These are phyloP conservation scores for Cladosporium sp. DNA, from an alignment of 2,329 filamentous ascomycete genomes.

Conservation along the genomic window DNA sequence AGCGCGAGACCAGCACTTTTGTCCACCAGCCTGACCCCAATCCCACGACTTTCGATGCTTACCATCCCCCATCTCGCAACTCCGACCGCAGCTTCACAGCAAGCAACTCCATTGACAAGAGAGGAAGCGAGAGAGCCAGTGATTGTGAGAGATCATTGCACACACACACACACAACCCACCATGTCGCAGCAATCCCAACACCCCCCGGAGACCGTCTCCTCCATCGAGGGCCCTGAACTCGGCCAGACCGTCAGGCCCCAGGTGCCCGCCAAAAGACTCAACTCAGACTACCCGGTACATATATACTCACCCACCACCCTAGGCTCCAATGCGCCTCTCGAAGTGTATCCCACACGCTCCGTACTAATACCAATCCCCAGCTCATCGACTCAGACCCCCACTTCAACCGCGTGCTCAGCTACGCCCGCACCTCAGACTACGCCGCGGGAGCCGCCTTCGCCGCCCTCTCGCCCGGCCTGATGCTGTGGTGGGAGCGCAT, in stretches of 20 bases:
- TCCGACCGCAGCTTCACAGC: background rate
- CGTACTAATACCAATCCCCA: slow-evolving; percentile 40
- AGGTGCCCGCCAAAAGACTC: slow-evolving; percentile 68
- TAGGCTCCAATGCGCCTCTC: background rate
- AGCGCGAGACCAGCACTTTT: background rate
- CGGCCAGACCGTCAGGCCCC: slow-evolving; percentile 24
- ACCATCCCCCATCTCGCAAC: background rate
- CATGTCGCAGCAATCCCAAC: slow-evolving; percentile 20
- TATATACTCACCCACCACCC: background rate
- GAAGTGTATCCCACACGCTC: too few species aligned
- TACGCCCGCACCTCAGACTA: slow-evolving; percentile 90
- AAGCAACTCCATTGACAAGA: background rate
- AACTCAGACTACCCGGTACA: slow-evolving; percentile 80
- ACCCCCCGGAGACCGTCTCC: slow-evolving; percentile 19
- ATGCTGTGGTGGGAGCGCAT: slow-evolving; percentile 79
- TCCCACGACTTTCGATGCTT: slow-evolving; percentile 8
- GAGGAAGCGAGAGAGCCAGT: too few species aligned
- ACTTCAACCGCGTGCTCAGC: slow-evolving; percentile 82
- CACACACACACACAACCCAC: slow-evolving; percentile 13
- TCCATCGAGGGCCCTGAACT: slow-evolving; percentile 27
- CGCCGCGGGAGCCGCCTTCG: slow-evolving; percentile 62
- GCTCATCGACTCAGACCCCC: slow-evolving; percentile 99
- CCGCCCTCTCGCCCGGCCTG: slow-evolving; percentile 67
- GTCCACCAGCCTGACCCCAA: background rate
- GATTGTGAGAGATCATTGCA: too few species aligned